Evolutionary conservation across 2,329 filamentous ascomycete species (phyloP), one percentile per base, ranked within the genome.

Genomic region (Neonectria faginata): DNA sequence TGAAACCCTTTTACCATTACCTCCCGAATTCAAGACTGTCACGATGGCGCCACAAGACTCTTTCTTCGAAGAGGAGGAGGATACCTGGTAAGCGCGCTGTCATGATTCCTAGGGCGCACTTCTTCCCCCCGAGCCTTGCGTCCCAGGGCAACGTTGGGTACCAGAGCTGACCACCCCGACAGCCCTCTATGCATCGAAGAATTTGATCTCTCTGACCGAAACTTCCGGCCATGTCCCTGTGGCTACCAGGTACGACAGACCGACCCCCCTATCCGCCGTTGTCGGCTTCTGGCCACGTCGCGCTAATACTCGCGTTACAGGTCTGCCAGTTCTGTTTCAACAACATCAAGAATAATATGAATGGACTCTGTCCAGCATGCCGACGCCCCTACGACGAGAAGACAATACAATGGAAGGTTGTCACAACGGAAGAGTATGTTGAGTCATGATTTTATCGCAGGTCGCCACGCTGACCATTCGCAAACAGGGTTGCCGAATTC

Each of bases 261-360:
- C 53, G 12, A 56, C 25, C 41, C 3, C 45, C n/a, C 9, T 9
- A 41, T 18, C 42, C 36, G 50, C 52, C 27, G 31, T 27, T n/a
- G 55, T 51, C 61, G 66, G 12, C 50, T 42, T 61, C 18, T 55
- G 67, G 67, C 66, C 70, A 69, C 68, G 65, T 71, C 59, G 62
- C 54, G 61, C 70, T 74, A 71, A 74, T 71, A n/a, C 27, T 45
- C 18, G 33, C 47, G 11, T 48, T 45, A 0, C 31, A 97, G 94
- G 95, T 99, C 79, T 99, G 96, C 81, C 97, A 99, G 84, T 99
- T 99, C 82, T 99, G 96, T 83, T 99, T 95, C 84, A 97, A 99
- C 82, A 99, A 98, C 79, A 97, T 99, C 79, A 97, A 97, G 82
- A 97, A 92, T 74, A 97, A 97, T 74, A 94, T 97, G 87, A 98